phyloP scores from a whole-genome alignment of 2,329 filamentous ascomycete genomes.

The Beauveria australis region DNA sequence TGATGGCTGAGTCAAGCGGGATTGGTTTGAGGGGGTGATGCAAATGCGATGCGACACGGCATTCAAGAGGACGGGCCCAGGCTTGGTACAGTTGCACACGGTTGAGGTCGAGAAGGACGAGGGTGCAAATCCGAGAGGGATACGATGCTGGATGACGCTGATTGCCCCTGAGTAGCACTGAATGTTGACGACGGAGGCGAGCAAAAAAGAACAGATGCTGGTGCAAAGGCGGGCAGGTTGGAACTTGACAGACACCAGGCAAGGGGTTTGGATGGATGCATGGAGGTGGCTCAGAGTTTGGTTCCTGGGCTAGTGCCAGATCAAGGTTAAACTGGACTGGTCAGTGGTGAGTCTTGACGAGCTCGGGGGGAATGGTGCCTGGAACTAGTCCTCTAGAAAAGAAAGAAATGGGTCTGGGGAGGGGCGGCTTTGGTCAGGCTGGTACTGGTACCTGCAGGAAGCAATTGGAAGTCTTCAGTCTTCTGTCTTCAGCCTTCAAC shows the following conservation, averaged over 20 bases:
- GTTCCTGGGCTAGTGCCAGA: conserved; percentile 8
- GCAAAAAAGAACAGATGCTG: neutral
- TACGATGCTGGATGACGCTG: no score
- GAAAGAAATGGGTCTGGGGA: neutral
- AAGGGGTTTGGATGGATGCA: neutral
- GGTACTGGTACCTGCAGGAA: neutral
- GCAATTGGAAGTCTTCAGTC: neutral
- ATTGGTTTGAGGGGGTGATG: neutral
- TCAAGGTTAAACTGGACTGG: neutral
- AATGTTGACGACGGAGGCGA: neutral
- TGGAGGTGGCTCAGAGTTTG: neutral
- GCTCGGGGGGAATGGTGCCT: conserved; percentile 7
- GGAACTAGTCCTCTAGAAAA: conserved; percentile 1
- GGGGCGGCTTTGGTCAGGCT: neutral
- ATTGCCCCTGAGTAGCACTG: neutral
- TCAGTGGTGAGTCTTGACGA: neutral
- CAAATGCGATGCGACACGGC: neutral
- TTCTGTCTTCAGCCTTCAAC: neutral
- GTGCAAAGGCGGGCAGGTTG: neutral
- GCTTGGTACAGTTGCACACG: neutral
- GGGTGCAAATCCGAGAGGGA: no score
- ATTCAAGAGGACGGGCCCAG: neutral
- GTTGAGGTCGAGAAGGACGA: no score
- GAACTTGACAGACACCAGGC: neutral
- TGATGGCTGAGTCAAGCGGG: neutral